These are phyloP conservation scores for Nepenthes mirabilis DNA, from an alignment of 148 eudicot species.

Conservation along the genomic window DNA sequence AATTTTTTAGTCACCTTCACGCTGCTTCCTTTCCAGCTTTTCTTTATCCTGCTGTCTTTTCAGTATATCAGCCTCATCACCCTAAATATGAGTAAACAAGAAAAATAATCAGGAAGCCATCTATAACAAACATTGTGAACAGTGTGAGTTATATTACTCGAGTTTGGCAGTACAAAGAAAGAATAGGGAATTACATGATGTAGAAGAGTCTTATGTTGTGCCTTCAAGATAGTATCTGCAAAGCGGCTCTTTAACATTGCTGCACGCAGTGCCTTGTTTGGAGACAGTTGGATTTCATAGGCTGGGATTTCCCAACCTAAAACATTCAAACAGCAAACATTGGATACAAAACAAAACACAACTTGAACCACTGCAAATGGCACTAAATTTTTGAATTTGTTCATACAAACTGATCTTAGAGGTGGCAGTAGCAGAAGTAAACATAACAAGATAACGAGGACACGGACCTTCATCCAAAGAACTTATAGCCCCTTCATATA, in stretches of 20 bases:
- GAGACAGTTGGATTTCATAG: conserved; percentile 37
- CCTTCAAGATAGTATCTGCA: conserved; percentile 68
- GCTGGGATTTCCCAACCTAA: conserved; percentile 25
- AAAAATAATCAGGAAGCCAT: background rate
- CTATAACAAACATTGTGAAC: background rate
- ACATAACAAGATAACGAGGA: conserved; percentile 7
- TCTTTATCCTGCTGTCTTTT: conserved; percentile 40
- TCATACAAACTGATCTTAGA: background rate
- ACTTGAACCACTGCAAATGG: background rate
- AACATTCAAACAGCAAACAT: background rate
- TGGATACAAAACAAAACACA: background rate
- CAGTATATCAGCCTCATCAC: conserved; percentile 22
- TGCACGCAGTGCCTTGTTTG: conserved; percentile 64
- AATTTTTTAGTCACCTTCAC: conserved; percentile 31
- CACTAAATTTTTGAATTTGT: too few relatives aligned
- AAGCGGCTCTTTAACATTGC: conserved; percentile 73
- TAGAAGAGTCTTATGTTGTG: conserved; percentile 37
- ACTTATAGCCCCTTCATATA: conserved; percentile 32
- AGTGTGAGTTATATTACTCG: background rate
- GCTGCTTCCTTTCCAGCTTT: conserved; percentile 41
- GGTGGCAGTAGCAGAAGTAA: conserved; percentile 12
- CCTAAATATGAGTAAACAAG: conserved; percentile 15
- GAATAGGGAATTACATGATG: conserved; percentile 22
- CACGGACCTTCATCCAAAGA: conserved; percentile 23
- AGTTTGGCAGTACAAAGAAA: background rate